These are phyloP conservation scores for Karstenula rhodostoma DNA, from an alignment of 2,329 filamentous ascomycete genomes.

Conservation along the genomic window DNA sequence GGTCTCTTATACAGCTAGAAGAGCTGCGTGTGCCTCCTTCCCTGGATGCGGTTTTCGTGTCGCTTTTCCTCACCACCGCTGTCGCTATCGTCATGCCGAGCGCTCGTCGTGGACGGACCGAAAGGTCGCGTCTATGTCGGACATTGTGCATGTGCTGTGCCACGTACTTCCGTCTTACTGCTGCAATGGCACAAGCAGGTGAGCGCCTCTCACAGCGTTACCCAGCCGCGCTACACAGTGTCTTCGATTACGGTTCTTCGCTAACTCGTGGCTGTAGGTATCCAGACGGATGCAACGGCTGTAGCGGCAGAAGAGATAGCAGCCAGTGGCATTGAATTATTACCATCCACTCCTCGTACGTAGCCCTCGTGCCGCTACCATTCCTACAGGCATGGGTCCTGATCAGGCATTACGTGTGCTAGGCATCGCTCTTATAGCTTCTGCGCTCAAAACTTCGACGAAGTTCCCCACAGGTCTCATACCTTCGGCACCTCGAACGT, in stretches of 20 bases:
- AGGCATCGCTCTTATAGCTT: conserved; percentile 18
- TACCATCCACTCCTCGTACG: conserved; percentile 32
- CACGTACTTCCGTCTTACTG: conserved; percentile 26
- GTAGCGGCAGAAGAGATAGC: conserved; percentile 13
- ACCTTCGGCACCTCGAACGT: conserved; percentile 8
- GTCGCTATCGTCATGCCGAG: conserved; percentile 28
- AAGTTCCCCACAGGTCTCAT: conserved; percentile 9
- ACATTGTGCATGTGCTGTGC: conserved; percentile 33
- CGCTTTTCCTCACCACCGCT: conserved; percentile 11
- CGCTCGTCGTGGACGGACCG: conserved; percentile 15
- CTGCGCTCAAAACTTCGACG: conserved; percentile 9
- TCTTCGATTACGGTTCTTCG: conserved; percentile 1
- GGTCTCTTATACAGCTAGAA: conserved; percentile 30
- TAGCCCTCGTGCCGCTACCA: background rate
- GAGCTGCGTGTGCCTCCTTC: conserved; percentile 23
- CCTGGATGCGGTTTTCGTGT: conserved; percentile 19
- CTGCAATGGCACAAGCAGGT: conserved; percentile 32
- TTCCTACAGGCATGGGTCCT: conserved; percentile 12
- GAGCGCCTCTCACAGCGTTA: conserved; percentile 22
- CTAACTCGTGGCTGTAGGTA: conserved; percentile 31
- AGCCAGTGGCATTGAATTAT: conserved; percentile 18
- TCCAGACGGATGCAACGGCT: conserved; percentile 9
- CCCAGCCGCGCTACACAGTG: background rate
- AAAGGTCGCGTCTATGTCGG: conserved; percentile 22
- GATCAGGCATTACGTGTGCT: conserved; percentile 14